Conservation (phyloP, 2,329 filamentous ascomycete genomes). For the Lasiodiplodia sp. region DNA sequence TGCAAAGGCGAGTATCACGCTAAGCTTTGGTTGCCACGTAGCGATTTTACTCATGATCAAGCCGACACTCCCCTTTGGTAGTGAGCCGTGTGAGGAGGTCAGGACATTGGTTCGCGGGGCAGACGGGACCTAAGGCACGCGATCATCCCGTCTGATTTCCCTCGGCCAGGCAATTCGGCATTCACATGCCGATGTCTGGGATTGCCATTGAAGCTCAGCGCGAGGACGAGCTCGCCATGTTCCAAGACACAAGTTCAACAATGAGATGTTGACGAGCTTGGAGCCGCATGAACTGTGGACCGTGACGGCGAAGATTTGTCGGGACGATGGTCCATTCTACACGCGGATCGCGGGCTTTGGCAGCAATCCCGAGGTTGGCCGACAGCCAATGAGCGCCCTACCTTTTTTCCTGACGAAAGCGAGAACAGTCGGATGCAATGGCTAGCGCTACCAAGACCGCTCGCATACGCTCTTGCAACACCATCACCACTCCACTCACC, state of each 20-base stretch:
- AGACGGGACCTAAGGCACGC: neutral
- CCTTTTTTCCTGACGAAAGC: slow-evolving; percentile 27
- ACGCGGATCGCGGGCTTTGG: slow-evolving; percentile 28
- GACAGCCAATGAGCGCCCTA: slow-evolving; percentile 27
- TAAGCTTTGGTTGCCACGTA: neutral
- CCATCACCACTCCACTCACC: slow-evolving; percentile 26
- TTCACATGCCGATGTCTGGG: slow-evolving; percentile 10
- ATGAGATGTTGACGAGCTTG: neutral
- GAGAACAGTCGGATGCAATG: slow-evolving; percentile 21
- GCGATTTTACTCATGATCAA: neutral
- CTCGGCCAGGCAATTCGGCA: slow-evolving; percentile 14
- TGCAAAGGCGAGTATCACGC: neutral
- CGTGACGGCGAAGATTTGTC: slow-evolving; percentile 20
- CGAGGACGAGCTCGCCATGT: neutral
- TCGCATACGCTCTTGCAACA: slow-evolving; percentile 25
- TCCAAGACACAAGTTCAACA: neutral
- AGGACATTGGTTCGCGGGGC: slow-evolving; percentile 5
- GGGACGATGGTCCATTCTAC: slow-evolving; percentile 19
- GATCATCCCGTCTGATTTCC: slow-evolving; percentile 2
- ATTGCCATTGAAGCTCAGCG: neutral
- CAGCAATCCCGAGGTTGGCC: slow-evolving; percentile 28
- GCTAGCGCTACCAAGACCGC: slow-evolving; percentile 22
- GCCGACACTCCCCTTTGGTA: neutral
- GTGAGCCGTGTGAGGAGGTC: neutral
- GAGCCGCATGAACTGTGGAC: neutral